Percentiles rank a stretch among this genome's conserved stretches.
phyloP scores from a whole-genome alignment of 768 basidiomycete species.

The Plicaturopsis crispa region DNA sequence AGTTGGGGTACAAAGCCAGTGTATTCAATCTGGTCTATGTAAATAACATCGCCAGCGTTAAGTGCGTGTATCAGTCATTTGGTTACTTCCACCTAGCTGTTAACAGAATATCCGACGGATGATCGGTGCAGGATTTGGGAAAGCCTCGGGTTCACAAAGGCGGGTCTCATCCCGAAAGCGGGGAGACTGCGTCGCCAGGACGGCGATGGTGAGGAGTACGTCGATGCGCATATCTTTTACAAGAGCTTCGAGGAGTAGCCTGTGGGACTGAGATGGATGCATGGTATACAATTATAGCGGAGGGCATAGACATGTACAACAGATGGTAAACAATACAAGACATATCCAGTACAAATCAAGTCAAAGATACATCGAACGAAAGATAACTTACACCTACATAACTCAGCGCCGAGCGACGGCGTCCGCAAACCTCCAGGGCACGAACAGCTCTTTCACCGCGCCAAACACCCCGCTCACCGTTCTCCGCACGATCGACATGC shows the following conservation, averaged over 20 bases:
- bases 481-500: too few relatives aligned
- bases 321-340: too few relatives aligned
- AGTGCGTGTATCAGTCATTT: conserved; percentile 34
- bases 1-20: conserved; percentile 67
- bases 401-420: too few relatives aligned
- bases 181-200: conserved; percentile 64
- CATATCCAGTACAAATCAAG: too few relatives aligned
- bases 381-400: too few relatives aligned
- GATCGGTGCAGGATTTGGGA: conserved; percentile 78
- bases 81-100: too few relatives aligned
- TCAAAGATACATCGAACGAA: too few relatives aligned
- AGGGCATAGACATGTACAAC: too few relatives aligned
- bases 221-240: conserved; percentile 83
- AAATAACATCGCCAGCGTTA: conserved; percentile 70
- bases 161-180: conserved; percentile 68
- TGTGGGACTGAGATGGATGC: conserved; percentile 7
- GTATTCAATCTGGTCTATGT: conserved; percentile 91
- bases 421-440: too few relatives aligned
- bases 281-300: conserved; percentile 4
- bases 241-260: conserved; percentile 64
- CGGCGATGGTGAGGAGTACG: conserved; percentile 75
- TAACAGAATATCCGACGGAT: too few relatives aligned
- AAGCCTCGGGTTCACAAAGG: conserved; percentile 67
- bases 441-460: too few relatives aligned
- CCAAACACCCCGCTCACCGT: too few relatives aligned